Percentiles rank a stretch among this genome's conserved stretches.
Evolutionary conservation across 2,329 filamentous ascomycete species (phyloP).

Genomic region (Fusarium ambrosium): DNA sequence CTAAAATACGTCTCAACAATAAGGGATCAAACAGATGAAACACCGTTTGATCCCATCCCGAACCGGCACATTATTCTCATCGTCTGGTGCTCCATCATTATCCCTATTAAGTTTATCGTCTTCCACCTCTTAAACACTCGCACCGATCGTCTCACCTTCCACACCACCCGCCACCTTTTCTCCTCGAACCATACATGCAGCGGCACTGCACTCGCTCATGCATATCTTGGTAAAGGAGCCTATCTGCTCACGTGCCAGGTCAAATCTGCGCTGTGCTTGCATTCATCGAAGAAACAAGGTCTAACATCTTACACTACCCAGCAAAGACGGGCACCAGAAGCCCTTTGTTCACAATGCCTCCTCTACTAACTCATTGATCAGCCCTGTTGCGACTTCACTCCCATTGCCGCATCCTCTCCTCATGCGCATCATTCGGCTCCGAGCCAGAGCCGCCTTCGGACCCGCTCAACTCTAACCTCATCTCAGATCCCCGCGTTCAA

Average conservation of each 20-base stretch:
- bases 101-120: neutral
- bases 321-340: neutral
- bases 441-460: neutral
- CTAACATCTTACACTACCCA: neutral
- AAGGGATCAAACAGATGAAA: neutral
- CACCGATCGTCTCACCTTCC: slow-evolving; percentile 1
- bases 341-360: neutral
- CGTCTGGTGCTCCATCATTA: neutral
- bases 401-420: neutral
- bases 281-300: neutral
- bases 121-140: neutral
- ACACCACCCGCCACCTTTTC: neutral
- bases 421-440: slow-evolving; percentile 3
- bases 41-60: neutral
- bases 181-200: neutral
- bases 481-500: neutral
- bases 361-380: neutral
- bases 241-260: slow-evolving; percentile 4
- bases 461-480: neutral
- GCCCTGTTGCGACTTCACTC: neutral
- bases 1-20: neutral
- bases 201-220: neutral
- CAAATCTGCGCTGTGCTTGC: neutral
- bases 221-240: neutral
- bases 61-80: neutral